phyloP scores from a whole-genome alignment of 163 green algal species.

The Trebouxia gelatinosa region DNA sequence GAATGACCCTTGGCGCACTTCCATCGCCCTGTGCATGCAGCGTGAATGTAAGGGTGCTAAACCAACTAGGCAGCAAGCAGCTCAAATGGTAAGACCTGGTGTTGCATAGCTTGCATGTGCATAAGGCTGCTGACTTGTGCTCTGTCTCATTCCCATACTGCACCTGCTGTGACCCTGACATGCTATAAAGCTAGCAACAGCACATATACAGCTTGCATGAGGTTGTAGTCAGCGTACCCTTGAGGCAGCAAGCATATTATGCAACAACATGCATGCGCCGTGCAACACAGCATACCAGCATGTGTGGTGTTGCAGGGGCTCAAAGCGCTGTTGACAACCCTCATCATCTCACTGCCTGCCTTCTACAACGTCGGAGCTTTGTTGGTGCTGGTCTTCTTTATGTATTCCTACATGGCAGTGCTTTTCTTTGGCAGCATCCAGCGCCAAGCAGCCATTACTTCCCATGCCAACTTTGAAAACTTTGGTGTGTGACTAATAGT shows the following conservation, averaged over 20 bases:
- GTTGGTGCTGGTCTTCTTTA: conserved; percentile 78
- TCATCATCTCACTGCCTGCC: conserved; percentile 75
- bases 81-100: conserved; percentile 5
- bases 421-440: not conserved
- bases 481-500: too few relatives aligned
- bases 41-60: not conserved
- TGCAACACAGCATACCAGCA: too few relatives aligned
- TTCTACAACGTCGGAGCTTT: conserved; percentile 81
- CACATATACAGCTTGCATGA: not conserved
- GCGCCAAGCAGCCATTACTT: conserved; percentile 45
- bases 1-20: too few relatives aligned
- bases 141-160: not conserved
- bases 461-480: conserved; percentile 71
- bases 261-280: too few relatives aligned
- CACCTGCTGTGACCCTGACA: not conserved
- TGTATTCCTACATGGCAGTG: conserved; percentile 66
- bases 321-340: conserved; percentile 66
- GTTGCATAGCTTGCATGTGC: too few relatives aligned
- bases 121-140: not conserved
- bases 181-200: not conserved
- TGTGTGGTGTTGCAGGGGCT: conserved; percentile 44
- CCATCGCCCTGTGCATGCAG: conserved; percentile 22
- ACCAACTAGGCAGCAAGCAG: not conserved
- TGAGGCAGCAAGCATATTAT: not conserved
- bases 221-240: not conserved